Evolutionary conservation across 768 basidiomycete genomes (phyloP), one percentile per base, ranked within the genome.

Genomic region (Suillus spraguei): DNA sequence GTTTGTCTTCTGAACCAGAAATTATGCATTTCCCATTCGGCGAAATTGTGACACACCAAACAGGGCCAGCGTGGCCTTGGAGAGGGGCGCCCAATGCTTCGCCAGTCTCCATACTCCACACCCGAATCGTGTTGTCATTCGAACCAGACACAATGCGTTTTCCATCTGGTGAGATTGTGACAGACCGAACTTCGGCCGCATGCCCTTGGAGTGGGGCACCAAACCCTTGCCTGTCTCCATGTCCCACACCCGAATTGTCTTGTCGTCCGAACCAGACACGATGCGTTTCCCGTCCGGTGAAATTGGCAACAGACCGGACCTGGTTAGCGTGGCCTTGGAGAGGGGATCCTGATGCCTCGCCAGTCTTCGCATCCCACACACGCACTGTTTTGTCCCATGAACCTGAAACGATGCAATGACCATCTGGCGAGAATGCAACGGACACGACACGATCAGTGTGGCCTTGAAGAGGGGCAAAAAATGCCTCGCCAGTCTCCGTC

Each of bases 381-480:
- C 39, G 59, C 10, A 59, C 13, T 24, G 47, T 28, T 1, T 16
- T 3, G 14, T 49, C 24, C 7, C 0, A 0, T 49, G 47, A 49
- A 0, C 74, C 73, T 0, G 75, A 76, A 6, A 69, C 64, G 38
- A 77, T 66, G 47, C 61, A 64, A 47, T n/a, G 60, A 9, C 76
- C 74, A n/a, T 76, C 74, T 0, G 60, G 33, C 5, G 72, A 72
- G 50, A 77, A 74, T 1, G 68, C 65, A 6, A 76, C 33, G 41
- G 74, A 67, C 14, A 1, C 0, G 14, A 49, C 1, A 14, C 0
- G 0, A 13, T 2, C 1, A 22, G 24, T 55, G 11, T 62, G 61
- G 14, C 53, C 61, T 39, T 13, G 32, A 2, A 62, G 20, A 22
- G 52, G 47, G 22, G n/a, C 33, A 33, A 0, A n/a, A 5, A 46